Evolutionary conservation across 2,329 filamentous ascomycete species (phyloP), one percentile per base, ranked within the genome.

Genomic region (Pseudogymnoascus sp.): DNA sequence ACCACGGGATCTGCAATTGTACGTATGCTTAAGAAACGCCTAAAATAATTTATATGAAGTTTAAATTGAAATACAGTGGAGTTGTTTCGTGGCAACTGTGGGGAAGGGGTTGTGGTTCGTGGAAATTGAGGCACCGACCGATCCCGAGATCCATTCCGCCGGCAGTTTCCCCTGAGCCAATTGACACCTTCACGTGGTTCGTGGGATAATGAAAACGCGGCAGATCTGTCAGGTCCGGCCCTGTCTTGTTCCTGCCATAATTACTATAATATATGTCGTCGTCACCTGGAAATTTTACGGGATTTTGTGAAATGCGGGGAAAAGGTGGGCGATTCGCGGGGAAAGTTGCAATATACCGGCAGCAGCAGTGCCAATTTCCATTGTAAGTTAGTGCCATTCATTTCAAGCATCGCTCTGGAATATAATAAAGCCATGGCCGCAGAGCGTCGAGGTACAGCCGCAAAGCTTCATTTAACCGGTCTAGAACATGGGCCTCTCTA

Each of bases 21-120:
- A 39, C 37, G 31, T 61, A 39, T 37, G 37, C 34, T 37, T 61
- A 36, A 61, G 57, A 61, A 61, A 61, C 57, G 57, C 16, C 37
- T 61, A 41, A 61, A 41, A 61, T 31, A 61, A 39, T 37, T 23
- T 41, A 61, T 14, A 61, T 37, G 57, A 36, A 61, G 34, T 41
- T 61, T 41, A 41, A 28, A 61, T 61, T 61, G 34, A 41, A 61
- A 41, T 36, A 13, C n/a, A 39, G 37, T 37, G 34, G 37, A 34
- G 37, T 21, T 13, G 57, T 36, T 41, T 41, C 31, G 57, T 41
- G 57, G 39, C 57, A 6, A 61, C 10, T 36, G 23, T 21, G 21
- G 57, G 57, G 31, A 16, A 54, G 25, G 23, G 48, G 48, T 54
- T 54, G 4, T 54, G 48, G 48, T 54, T 54, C 48, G 48, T 54